Evolutionary conservation across 1,284 basidiomycete genomes (phyloP).

Genomic region (Anthracocystis setariae): DNA sequence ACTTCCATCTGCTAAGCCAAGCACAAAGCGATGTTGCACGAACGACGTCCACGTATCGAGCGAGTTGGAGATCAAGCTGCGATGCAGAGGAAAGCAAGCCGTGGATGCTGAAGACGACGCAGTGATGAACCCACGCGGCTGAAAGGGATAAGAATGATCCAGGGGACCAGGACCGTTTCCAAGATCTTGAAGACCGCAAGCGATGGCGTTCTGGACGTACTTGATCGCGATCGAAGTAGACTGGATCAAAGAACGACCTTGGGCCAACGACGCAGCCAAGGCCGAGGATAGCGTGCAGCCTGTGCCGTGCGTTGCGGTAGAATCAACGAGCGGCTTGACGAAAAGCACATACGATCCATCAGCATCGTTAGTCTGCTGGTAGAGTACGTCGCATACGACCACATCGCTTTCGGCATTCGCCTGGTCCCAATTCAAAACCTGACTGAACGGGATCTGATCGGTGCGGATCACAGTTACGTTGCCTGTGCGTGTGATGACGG

Average conservation of each 20-base stretch:
- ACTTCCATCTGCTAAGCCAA: conserved; percentile 77
- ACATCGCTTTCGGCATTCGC: background rate
- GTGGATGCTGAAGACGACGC: conserved; percentile 31
- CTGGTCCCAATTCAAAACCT: conserved; percentile 15
- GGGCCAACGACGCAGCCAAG: conserved; percentile 77
- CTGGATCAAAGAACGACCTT: conserved; percentile 73
- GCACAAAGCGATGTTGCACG: conserved; percentile 81
- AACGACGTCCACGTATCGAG: conserved; percentile 62
- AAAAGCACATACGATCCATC: conserved; percentile 47
- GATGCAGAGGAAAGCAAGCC: conserved; percentile 45
- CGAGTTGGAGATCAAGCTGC: conserved; percentile 53
- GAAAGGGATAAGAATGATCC: conserved; percentile 82
- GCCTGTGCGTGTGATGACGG: conserved; percentile 19
- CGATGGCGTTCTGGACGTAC: conserved; percentile 83
- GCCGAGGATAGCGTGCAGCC: conserved; percentile 91
- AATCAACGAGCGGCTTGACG: conserved; percentile 47
- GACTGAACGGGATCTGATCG: conserved; percentile 32
- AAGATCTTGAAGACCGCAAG: conserved; percentile 74
- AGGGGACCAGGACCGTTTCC: conserved; percentile 86
- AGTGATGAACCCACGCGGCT: conserved; percentile 50
- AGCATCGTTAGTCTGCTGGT: conserved; percentile 69
- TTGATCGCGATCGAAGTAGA: conserved; percentile 75
- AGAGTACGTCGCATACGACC: conserved; percentile 80
- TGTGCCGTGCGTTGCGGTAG: conserved; percentile 79
- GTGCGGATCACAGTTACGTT: conserved; percentile 40